Evolutionary conservation across 306 rosid genomes (phyloP), one percentile per base, ranked within the genome.

Genomic region (Sicyos baderoa): DNA sequence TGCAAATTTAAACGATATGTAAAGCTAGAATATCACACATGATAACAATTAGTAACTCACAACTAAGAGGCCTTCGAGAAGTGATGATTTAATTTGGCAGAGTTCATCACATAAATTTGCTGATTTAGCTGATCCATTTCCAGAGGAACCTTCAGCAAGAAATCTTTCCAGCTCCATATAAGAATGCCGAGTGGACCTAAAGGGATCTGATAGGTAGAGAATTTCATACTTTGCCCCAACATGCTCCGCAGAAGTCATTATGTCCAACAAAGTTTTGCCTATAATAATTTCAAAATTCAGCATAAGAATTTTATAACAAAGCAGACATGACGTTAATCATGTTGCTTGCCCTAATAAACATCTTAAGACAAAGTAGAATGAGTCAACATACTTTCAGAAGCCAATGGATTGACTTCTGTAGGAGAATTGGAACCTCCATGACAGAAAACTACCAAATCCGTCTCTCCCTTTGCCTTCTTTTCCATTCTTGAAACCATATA

Each of bases 11-110:
- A 6, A 63, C 25, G 0, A 61, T n/a, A 5, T 6, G 4, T 32
- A 37, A 42, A 19, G 51, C 17, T 10, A 6, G 18, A 21, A 42
- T 11, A 64, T 42, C 52, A 64, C 52, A 64, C 5, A 19, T 42
- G 3, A 64, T 19, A 45, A 40, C 6, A 57, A 64, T 62, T 22
- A 75, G 71, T 75, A 75, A 64, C 94, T 83, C 84, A 93, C 98
- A 71, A 93, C 98, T 6, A 93, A 70, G 77, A 93, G 54, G 68
- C 98, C 98, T 76, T 93, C 97, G 66, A 93, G 77, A 81, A 93
- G 97, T n/a, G 97, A 89, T 59, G 98, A 82, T 77, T 89, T 89
- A 76, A 89, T 65, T 75, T 82, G 86, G 84, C 98, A 93, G 78
- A 93, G 90, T 76, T 74, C 82, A 81, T 87, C 93, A 79, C 98